These are phyloP conservation scores for Dendryphion nanum DNA, from an alignment of 2,329 filamentous ascomycete genomes.

Conservation along the genomic window DNA sequence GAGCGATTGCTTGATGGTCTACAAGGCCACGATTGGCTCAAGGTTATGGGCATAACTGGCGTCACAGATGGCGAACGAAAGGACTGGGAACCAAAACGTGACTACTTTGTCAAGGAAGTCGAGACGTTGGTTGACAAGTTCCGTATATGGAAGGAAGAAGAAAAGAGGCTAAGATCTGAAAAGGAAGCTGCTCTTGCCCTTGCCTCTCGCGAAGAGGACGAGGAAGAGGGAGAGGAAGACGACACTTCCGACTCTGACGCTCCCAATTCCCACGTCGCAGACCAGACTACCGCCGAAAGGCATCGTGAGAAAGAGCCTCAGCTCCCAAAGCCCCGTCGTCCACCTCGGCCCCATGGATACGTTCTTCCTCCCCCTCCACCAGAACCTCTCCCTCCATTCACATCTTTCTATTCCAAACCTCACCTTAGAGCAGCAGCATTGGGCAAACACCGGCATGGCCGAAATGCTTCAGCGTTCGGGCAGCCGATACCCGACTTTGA, in stretches of 20 bases:
- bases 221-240: conserved; percentile 32
- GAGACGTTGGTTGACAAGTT: conserved; percentile 84
- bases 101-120: conserved; percentile 82
- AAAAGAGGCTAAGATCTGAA: conserved; percentile 76
- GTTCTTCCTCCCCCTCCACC: conserved; percentile 24
- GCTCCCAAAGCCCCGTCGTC: conserved; percentile 28
- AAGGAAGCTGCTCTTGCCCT: conserved; percentile 63
- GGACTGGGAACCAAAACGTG: conserved; percentile 79
- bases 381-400: conserved; percentile 62
- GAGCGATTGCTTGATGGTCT: conserved; percentile 74
- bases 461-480: conserved; percentile 77
- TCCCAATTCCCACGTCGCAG: conserved; percentile 22
- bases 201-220: conserved; percentile 50
- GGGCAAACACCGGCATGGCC: conserved; percentile 67
- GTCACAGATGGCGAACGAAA: conserved; percentile 84
- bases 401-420: conserved; percentile 81
- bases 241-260: conserved; percentile 34
- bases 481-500: conserved; percentile 71
- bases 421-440: conserved; percentile 78
- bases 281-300: conserved; percentile 30
- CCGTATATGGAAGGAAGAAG: conserved; percentile 80
- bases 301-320: conserved; percentile 45
- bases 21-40: conserved; percentile 88
- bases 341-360: conserved; percentile 31
- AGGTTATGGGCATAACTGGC: conserved; percentile 83